Base-by-base conservation (phyloP, 1,284 basidiomycete genomes). In the Moesziomyces globuligerus region DNA sequence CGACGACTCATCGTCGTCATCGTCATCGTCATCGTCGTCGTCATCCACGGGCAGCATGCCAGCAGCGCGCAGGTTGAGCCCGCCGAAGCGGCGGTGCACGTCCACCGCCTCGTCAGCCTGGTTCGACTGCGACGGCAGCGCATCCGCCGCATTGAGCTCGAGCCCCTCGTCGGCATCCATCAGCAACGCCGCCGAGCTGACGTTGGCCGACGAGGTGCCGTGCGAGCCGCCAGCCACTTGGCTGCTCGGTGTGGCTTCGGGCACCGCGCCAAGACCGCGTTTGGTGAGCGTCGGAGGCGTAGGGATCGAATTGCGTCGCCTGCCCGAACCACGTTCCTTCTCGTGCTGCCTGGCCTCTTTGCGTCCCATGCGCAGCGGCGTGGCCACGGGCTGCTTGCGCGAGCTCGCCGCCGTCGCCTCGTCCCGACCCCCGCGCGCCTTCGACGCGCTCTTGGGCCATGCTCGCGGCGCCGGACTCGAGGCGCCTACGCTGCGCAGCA, bases 271-370 rank as follows among this genome's bases (percentile, higher is more conserved):
- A 5, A 48, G 53, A 3, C 62, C 68, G 21, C 64, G 64, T 46
- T 68, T 72, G 38, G 76, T 78, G 41, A 78, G 55, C 11, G 79
- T 80, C 6, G 79, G 79, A 18, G 79, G 79, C 17, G 79, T 81
- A 1, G 79, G 79, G 50, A 81, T 58, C 43, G 76, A 78, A 45
- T 72, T 68, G 17, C 79, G 64, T 29, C 79, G 67, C 29, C 50
- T 50, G 32, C 56, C 48, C 5, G 46, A 41, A 17, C 53, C 52
- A 38, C 45, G 38, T 23, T 55, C 24, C 40, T 58, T 38, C 44
- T 54, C 53, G 41, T 48, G 59, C 48, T 59, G 57, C 45, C 50
- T 64, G 32, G 56, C 44, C 38, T 68, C 57, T 11, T 56, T 64
- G 50, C 71, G 72, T 15, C 52, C 46, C 43, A 68, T 58, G 29